phyloP scores from a whole-genome alignment of 2,329 filamentous ascomycete genomes.

The Phialophora chinensis region DNA sequence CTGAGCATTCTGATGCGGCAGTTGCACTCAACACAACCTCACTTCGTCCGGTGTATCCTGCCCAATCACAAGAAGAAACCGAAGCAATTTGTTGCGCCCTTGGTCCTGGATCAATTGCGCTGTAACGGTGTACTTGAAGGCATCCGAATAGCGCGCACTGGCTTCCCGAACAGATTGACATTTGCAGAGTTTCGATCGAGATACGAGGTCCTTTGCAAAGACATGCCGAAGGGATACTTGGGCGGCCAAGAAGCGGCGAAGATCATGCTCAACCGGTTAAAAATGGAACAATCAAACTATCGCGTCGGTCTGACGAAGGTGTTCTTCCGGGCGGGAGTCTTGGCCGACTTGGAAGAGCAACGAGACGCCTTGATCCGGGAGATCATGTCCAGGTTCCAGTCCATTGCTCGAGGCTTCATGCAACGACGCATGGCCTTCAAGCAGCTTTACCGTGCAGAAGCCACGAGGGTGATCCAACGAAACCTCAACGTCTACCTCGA shows the following conservation, averaged over 20 bases:
- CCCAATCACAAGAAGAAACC: conserved; percentile 98
- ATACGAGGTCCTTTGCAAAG: conserved; percentile 89
- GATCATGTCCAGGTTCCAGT: conserved; percentile 93
- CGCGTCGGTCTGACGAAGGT: conserved; percentile 96
- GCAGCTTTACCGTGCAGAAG: conserved; percentile 89
- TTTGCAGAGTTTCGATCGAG: conserved; percentile 94
- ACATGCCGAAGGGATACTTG: conserved; percentile 87
- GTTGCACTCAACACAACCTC: conserved; percentile 92
- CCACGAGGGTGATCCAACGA: conserved; percentile 89
- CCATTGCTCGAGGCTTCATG: conserved; percentile 85
- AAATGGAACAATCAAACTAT: conserved; percentile 83
- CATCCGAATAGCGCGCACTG: conserved; percentile 94
- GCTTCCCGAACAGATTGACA: conserved; percentile 89
- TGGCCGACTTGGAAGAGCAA: conserved; percentile 96
- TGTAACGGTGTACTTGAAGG: conserved; percentile 99
- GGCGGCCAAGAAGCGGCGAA: conserved; percentile 86
- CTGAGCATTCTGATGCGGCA: conserved; percentile 95
- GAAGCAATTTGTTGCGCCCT: conserved; percentile 85
- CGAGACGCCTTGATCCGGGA: conserved; percentile 90
- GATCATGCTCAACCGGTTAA: conserved; percentile 87
- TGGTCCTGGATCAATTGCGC: conserved; percentile 96
- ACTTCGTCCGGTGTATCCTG: conserved; percentile 96
- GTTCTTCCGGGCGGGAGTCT: conserved; percentile 94
- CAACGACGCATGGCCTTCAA: conserved; percentile 90
- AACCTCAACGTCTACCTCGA: conserved; percentile 93